Evolutionary conservation across 1,284 basidiomycete species (phyloP).

Genomic region (Cryptococcus jaspeensis): DNA sequence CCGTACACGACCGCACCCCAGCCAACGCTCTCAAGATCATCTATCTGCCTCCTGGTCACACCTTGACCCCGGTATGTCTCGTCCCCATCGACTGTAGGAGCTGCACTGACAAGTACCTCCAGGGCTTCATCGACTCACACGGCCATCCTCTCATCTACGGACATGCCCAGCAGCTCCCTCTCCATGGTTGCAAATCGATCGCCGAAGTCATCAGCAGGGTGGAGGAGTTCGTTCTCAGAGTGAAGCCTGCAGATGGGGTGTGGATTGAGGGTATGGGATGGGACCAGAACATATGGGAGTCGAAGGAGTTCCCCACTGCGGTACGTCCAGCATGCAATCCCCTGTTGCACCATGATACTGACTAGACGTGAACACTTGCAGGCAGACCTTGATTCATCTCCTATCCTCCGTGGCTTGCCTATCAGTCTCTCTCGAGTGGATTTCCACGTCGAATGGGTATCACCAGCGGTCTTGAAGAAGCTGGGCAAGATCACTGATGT

Average conservation of each 20-base stretch:
- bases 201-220: constrained; percentile 64
- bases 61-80: constrained; percentile 42
- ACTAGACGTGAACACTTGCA: constrained; percentile 28
- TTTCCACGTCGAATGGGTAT: constrained; percentile 82
- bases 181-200: constrained; percentile 60
- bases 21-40: constrained; percentile 40
- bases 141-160: constrained; percentile 41
- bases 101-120: background rate
- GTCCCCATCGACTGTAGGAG: background rate
- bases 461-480: constrained; percentile 61
- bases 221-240: constrained; percentile 62
- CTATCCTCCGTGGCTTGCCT: constrained; percentile 62
- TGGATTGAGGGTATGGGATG: constrained; percentile 89
- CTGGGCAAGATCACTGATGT: constrained; percentile 59
- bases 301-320: constrained; percentile 70
- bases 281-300: constrained; percentile 74
- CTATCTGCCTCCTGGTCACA: constrained; percentile 36
- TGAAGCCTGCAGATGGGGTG: constrained; percentile 36
- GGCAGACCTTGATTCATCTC: constrained; percentile 65
- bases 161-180: constrained; percentile 61
- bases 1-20: constrained; percentile 2
- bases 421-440: constrained; percentile 75
- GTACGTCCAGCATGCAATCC: constrained; percentile 53
- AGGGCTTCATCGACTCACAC: constrained; percentile 64
- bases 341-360: background rate